A percentile compares a stretch with the other conserved stretches of the same genome.
Conservation (phyloP, 257 asterid genomes). For the Lantana camara region DNA sequence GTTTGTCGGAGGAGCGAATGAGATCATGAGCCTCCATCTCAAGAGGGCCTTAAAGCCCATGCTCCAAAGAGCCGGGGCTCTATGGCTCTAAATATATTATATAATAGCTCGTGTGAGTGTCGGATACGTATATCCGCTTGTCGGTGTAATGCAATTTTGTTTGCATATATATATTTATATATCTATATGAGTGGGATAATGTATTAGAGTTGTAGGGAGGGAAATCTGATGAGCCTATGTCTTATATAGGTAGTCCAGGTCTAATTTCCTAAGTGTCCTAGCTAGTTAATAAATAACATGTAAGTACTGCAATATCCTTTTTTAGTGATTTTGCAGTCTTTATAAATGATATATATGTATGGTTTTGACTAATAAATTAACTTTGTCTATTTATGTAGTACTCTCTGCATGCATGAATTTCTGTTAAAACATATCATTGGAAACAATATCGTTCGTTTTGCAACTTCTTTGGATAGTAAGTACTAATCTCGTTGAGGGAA, state of each 20-base stretch:
- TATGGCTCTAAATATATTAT: conserved; percentile 54
- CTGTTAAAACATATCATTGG: too few species aligned
- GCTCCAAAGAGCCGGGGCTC: conserved; percentile 79
- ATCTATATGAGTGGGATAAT: conserved; percentile 23
- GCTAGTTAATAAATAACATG: conserved; percentile 13
- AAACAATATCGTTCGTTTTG: too few species aligned
- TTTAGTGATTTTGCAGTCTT: conserved; percentile 29
- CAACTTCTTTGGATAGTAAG: too few species aligned
- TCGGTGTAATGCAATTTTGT: conserved; percentile 16
- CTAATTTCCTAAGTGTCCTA: conserved; percentile 13
- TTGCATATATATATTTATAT: neutral
- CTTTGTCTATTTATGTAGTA: neutral
- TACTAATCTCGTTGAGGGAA: too few species aligned
- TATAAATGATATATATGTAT: neutral
- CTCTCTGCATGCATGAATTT: too few species aligned
- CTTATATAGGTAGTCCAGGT: neutral
- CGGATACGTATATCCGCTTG: neutral
- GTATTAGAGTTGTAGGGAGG: conserved; percentile 27
- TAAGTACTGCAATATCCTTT: conserved; percentile 24
- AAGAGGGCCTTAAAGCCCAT: conserved; percentile 56
- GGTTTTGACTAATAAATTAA: neutral
- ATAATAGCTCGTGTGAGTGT: neutral
- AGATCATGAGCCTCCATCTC: conserved; percentile 82
- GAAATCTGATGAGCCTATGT: conserved; percentile 24
- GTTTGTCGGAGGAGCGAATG: conserved; percentile 72